Evolutionary conservation across 768 basidiomycete genomes (phyloP).

Genomic region (Psilocybe cyanescens): DNA sequence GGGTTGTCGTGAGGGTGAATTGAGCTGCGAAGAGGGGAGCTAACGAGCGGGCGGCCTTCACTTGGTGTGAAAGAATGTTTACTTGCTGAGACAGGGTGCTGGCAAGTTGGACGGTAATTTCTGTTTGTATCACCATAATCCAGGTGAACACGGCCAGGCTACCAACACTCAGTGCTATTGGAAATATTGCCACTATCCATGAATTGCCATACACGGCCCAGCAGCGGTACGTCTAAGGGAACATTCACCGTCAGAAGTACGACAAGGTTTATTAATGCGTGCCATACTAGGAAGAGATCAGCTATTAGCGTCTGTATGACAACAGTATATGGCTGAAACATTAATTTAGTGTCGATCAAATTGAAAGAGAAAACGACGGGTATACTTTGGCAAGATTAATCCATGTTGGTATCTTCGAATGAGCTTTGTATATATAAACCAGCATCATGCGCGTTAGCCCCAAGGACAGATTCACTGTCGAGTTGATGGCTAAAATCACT

Average conservation of each 20-base stretch:
- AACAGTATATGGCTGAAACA: slow-evolving; percentile 6
- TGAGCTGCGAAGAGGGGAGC: slow-evolving; percentile 1
- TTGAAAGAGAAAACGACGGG: too few relatives aligned
- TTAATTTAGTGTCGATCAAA: too few relatives aligned
- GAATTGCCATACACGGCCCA: slow-evolving; percentile 9
- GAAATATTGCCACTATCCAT: slow-evolving; percentile 1
- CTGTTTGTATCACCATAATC: slow-evolving; percentile 7
- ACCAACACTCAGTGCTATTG: slow-evolving; percentile 6
- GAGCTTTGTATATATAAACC: slow-evolving; percentile 4
- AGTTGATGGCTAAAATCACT: slow-evolving; percentile 3
- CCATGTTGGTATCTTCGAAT: slow-evolving; percentile 4
- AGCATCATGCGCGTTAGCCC: slow-evolving; percentile 9
- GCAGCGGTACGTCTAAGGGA: slow-evolving; percentile 7
- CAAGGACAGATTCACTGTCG: slow-evolving; percentile 8
- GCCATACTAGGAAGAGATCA: slow-evolving; percentile 5
- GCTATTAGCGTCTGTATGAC: slow-evolving; percentile 7
- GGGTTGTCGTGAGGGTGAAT: slow-evolving; percentile 7
- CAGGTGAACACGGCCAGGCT: slow-evolving; percentile 6
- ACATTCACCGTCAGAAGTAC: background rate
- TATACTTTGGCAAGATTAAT: slow-evolving; percentile 10
- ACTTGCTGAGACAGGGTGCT: background rate
- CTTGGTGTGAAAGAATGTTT: background rate
- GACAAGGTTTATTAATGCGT: background rate
- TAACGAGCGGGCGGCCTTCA: background rate
- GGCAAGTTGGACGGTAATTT: background rate